A percentile compares a stretch with the other conserved stretches of the same genome.
Evolutionary conservation across 139 green algal genomes (phyloP).

Genomic region (Coelastrella sp.): DNA sequence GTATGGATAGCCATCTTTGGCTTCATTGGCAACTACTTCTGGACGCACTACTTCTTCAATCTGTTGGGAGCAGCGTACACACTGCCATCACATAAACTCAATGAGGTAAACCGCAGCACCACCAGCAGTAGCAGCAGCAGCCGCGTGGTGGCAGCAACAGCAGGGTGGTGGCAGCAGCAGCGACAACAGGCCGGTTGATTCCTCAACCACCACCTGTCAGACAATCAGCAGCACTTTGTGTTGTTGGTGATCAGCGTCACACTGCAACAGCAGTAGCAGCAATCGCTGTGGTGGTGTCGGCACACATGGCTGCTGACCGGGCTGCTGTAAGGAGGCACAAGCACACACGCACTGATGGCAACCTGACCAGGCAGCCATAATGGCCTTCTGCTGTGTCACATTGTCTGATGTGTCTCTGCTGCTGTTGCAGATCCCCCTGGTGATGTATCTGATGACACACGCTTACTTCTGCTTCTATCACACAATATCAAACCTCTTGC

Average conservation of each 20-base stretch:
- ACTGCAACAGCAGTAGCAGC: too few species aligned
- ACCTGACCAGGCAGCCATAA: neutral
- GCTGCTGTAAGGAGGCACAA: too few species aligned
- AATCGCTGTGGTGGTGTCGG: too few species aligned
- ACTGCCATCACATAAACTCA: conserved; percentile 87
- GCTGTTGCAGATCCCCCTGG: conserved; percentile 89
- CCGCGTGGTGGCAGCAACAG: neutral
- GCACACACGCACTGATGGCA: neutral
- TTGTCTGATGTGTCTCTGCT: neutral
- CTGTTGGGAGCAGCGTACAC: conserved; percentile 95
- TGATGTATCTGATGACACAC: conserved; percentile 98
- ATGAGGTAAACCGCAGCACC: conserved; percentile 70
- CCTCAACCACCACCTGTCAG: neutral
- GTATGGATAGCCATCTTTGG: conserved; percentile 97
- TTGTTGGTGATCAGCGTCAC: neutral
- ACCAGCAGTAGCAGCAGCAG: too few species aligned
- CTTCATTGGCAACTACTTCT: conserved; percentile 99
- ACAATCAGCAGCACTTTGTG: neutral
- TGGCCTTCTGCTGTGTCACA: neutral
- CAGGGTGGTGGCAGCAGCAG: neutral
- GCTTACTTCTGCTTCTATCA: conserved; percentile 99
- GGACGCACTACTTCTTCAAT: conserved; percentile 99
- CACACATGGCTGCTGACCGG: too few species aligned
- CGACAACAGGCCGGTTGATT: too few species aligned
- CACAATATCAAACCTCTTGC: conserved; percentile 89